Evolutionary conservation across 2,329 filamentous ascomycete genomes (phyloP).

Genomic region (Truncatella angustata): DNA sequence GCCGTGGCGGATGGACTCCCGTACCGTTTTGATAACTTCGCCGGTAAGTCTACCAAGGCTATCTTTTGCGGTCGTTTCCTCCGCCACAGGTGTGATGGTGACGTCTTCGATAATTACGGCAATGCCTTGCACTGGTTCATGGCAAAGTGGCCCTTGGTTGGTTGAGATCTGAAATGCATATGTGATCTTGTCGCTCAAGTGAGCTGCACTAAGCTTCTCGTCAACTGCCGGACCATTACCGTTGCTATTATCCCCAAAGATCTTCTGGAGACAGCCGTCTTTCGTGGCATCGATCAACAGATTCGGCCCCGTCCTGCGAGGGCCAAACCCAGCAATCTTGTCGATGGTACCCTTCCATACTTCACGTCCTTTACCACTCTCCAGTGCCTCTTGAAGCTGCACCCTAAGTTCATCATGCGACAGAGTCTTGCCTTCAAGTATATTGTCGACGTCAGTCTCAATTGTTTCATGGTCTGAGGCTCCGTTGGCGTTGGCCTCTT

Average conservation of each 20-base stretch:
- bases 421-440: constrained; percentile 60
- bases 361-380: constrained; percentile 71
- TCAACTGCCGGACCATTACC: constrained; percentile 37
- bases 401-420: constrained; percentile 74
- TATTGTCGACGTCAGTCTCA: constrained; percentile 56
- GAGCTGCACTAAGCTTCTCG: constrained; percentile 55
- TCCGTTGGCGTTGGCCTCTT: constrained; percentile 27
- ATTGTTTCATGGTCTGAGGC: constrained; percentile 36
- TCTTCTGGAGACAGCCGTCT: constrained; percentile 65
- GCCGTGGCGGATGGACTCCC: constrained; percentile 76
- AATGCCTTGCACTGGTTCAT: constrained; percentile 89
- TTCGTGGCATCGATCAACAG: constrained; percentile 81
- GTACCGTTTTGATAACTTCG: constrained; percentile 87
- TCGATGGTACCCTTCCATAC: constrained; percentile 75
- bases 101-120: constrained; percentile 88
- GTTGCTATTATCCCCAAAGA: constrained; percentile 49
- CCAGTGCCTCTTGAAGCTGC: constrained; percentile 67
- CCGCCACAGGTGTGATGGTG: constrained; percentile 55
- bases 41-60: constrained; percentile 80
- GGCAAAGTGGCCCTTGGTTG: constrained; percentile 83
- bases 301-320: constrained; percentile 81
- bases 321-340: constrained; percentile 86
- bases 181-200: constrained; percentile 84
- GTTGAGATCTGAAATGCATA: constrained; percentile 95
- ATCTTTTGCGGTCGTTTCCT: constrained; percentile 55